Evolutionary conservation across 495 filamentous ascomycete species (phyloP).

Genomic region (Schizothecium vesticola): DNA sequence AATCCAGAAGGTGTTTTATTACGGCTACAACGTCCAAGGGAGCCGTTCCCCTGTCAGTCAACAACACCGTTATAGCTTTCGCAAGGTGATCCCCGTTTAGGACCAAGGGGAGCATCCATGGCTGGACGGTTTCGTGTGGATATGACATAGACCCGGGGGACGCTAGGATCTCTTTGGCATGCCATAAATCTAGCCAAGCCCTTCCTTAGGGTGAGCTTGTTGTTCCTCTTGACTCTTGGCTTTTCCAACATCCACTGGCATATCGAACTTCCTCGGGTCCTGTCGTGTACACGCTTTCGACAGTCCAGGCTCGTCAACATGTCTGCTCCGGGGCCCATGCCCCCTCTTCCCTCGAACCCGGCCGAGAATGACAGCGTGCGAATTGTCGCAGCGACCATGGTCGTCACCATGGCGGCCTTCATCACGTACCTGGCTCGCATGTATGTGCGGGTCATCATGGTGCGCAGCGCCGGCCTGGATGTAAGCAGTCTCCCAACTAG

Average conservation of each 20-base stretch:
- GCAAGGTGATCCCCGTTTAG: neutral
- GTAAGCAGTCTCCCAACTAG: conserved; percentile 14
- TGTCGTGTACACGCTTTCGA: neutral
- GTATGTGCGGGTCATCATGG: conserved; percentile 40
- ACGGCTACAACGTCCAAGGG: neutral
- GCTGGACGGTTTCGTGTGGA: neutral
- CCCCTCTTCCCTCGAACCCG: conserved; percentile 13
- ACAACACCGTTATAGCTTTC: neutral
- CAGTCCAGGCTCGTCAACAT: neutral
- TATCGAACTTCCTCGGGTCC: neutral
- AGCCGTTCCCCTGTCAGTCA: neutral
- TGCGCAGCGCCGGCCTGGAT: conserved; percentile 43
- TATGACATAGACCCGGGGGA: neutral
- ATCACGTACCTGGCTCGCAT: conserved; percentile 28
- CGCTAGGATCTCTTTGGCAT: neutral
- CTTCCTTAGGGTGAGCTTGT: neutral
- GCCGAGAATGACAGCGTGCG: conserved; percentile 36
- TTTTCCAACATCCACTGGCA: neutral
- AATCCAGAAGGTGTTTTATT: neutral
- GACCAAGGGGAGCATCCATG: neutral
- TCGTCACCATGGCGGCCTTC: conserved; percentile 32
- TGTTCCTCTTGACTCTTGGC: neutral
- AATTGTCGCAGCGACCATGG: conserved; percentile 37
- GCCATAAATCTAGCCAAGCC: neutral
- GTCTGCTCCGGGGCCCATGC: neutral